Conservation (phyloP, 192 early-diverging fungal species). For the Neocallimastix lanati region DNA sequence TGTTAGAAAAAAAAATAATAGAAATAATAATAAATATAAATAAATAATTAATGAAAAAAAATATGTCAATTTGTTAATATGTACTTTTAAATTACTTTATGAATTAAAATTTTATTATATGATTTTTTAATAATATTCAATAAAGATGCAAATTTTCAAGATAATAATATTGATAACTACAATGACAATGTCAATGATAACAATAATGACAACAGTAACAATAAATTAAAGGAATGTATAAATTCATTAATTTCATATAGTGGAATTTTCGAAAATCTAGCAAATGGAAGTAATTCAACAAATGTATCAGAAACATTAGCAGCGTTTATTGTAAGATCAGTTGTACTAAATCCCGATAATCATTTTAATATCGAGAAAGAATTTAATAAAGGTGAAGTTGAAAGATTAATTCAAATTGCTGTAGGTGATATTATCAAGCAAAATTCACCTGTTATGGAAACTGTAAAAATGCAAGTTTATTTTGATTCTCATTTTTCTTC, state of each 20-base stretch:
- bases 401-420: conserved; percentile 26
- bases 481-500: conserved; percentile 41
- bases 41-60: too few relatives aligned
- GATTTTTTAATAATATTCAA: too few relatives aligned
- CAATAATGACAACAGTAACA: background rate
- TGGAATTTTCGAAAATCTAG: background rate
- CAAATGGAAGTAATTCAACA: background rate
- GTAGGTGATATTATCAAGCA: conserved; percentile 19
- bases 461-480: conserved; percentile 41
- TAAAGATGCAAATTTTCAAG: too few relatives aligned
- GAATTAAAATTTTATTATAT: too few relatives aligned
- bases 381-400: conserved; percentile 27
- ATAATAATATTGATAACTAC: too few relatives aligned
- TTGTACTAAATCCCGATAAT: conserved; percentile 30
- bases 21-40: background rate
- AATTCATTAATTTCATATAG: background rate
- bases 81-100: too few relatives aligned
- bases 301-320: conserved; percentile 35
- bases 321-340: conserved; percentile 35
- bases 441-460: conserved; percentile 19
- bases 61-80: too few relatives aligned
- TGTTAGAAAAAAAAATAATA: background rate
- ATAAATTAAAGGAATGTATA: background rate
- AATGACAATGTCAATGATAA: too few relatives aligned
- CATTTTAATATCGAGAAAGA: conserved; percentile 28